Base-by-base conservation (phyloP, 129 eudicot genomes). In the Scalesia atractyloides region DNA sequence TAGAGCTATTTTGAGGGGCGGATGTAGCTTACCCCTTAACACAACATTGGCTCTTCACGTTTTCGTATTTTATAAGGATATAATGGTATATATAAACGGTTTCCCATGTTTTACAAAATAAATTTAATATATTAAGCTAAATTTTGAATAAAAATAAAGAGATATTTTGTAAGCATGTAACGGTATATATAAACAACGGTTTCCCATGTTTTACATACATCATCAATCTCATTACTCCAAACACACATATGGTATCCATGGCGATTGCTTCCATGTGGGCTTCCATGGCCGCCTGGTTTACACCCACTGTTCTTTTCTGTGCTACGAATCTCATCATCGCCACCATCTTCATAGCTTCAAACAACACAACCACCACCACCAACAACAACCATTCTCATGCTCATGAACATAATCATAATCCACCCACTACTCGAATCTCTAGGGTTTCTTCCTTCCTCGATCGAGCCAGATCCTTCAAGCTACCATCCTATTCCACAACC, bases 261-360 rank as follows among this genome's bases (percentile, higher is more conserved):
- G 58, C 15, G 37, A 74, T 74, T 37, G 54, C 63, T 44, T 59
- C 80, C 51, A 68, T 68, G 66, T 81, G 49, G 73, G 24, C 76
- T 67, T 77, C 74, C 44, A 78, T 80, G 34, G 66, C 79, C 8
- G 49, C 86, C 48, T 82, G 86, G 87, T 78, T 76, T 20, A 89
- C 89, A 5, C 96, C 96, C 6, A 64, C 84, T 4, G 39, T 77
- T 34, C 89, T 89, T 6, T 89, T 89, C 51, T 86, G 91, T 74
- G 46, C 82, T 46, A 43, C 85, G 11, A 86, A 89, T 77, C 77
- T 89, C 61, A 73, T 78, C 51, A 80, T 89, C 54, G 86, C 66
- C 39, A 58, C 86, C 56, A 80, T 89, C 1, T 80, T 79, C 83
- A 22, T 86, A 14, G 76, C 75, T 30, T 72, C 76, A 59, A 72